Base-by-base conservation (phyloP, 2,329 filamentous ascomycete genomes). In the Colletotrichum trifolii region DNA sequence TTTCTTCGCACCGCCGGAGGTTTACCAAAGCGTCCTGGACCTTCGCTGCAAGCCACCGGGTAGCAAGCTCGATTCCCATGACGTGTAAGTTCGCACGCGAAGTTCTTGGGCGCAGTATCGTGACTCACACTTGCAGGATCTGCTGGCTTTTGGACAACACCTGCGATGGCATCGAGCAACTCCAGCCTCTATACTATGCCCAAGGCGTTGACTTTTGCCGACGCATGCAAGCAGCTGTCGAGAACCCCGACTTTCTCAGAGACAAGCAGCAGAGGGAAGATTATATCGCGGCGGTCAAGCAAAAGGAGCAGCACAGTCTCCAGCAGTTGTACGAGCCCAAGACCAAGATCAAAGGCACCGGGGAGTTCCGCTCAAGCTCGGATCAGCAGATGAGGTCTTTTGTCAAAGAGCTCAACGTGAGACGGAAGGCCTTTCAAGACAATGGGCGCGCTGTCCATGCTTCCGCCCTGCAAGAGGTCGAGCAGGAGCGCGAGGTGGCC, bases 71-170 rank as follows among this genome's bases (percentile, higher is more conserved):
- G 74, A 83, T 55, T 87, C 85, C 0, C 71, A 72, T 2, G 80
- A 88, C 59, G 84, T 89, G 9, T 74, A 69, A 66, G 71, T 70
- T 6, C 12, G 2, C n/a, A 25, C 25, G 4, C 25, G 4, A 25
- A 5, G 25, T 25, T 25, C 25, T 25, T 25, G 25, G 5, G 25
- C 25, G 25, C 25, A 5, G 25, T 25, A 25, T 25, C 1, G 25
- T 25, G 25, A 25, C 25, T 25, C 25, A 25, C 25, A 25, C 4
- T 25, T 33, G 7, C 34, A 63, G 1, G 45, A 72, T 36, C 69
- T 75, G 0, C 4, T 91, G 89, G 89, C 79, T 91, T 0, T 78
- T 92, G 0, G 81, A 89, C 48, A 86, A 91, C 58, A 90, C 88
- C 0, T 92, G 89, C 63, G 73, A 77, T 8, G 81, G 76, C 0